Conservation (phyloP, 345 rosid genomes). For the Murraya koenigii region DNA sequence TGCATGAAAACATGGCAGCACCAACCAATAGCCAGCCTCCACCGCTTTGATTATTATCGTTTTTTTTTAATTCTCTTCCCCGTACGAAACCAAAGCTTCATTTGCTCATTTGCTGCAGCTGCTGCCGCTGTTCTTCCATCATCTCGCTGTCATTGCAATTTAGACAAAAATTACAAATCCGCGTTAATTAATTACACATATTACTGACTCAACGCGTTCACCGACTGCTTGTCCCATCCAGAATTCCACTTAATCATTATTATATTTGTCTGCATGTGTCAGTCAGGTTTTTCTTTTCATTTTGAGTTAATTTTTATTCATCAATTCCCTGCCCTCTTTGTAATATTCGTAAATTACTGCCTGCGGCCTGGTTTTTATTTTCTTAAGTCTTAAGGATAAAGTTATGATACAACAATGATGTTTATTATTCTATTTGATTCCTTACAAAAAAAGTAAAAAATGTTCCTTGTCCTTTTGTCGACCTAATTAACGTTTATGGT, state of each 20-base stretch:
- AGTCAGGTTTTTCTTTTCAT: too few relatives aligned
- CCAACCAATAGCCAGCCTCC: conserved; percentile 27
- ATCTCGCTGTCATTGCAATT: too few relatives aligned
- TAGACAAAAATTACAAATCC: background rate
- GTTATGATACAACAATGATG: background rate
- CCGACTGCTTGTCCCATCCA: background rate
- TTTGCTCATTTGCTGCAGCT: too few relatives aligned
- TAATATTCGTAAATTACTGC: too few relatives aligned
- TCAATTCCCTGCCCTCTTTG: too few relatives aligned
- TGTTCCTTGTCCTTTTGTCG: background rate
- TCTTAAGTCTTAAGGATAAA: background rate
- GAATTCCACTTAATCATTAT: too few relatives aligned
- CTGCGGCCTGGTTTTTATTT: too few relatives aligned
- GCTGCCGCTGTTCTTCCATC: background rate
- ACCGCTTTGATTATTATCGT: conserved; percentile 19
- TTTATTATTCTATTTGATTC: background rate
- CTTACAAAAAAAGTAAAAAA: background rate
- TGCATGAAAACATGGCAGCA: conserved; percentile 58
- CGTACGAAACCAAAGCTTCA: background rate
- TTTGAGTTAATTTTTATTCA: too few relatives aligned
- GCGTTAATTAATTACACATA: background rate
- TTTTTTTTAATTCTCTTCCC: background rate
- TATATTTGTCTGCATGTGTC: too few relatives aligned
- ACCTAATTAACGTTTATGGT: background rate
- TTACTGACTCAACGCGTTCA: background rate